phyloP scores from a whole-genome alignment of 306 rosid genomes.

The Comarum palustre region DNA sequence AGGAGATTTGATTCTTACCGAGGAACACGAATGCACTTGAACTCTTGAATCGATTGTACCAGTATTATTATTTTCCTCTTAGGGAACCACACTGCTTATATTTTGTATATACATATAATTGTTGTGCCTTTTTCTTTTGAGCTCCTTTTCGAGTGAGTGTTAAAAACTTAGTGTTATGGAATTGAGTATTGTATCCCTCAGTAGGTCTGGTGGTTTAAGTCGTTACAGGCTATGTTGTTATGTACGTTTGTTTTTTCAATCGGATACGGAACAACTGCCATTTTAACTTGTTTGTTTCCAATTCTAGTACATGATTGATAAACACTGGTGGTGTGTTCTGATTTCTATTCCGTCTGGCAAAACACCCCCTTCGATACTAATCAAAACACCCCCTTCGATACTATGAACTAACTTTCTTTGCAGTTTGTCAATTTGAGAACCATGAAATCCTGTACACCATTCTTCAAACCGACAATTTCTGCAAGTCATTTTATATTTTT shows the following conservation, averaged over 20 bases:
- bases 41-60: slow-evolving; percentile 46
- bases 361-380: background rate
- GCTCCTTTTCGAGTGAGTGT: slow-evolving; percentile 28
- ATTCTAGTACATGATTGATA: background rate
- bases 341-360: background rate
- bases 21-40: slow-evolving; percentile 26
- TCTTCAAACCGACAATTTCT: background rate
- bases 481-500: background rate
- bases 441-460: background rate
- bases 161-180: slow-evolving; percentile 36
- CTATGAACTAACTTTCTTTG: background rate
- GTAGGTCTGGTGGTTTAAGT: slow-evolving; percentile 11
- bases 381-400: background rate
- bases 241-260: background rate
- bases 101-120: slow-evolving; percentile 61
- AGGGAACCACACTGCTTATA: slow-evolving; percentile 43
- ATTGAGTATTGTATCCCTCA: slow-evolving; percentile 19
- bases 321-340: background rate
- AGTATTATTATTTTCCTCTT: slow-evolving; percentile 36
- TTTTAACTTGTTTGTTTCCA: background rate
- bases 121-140: slow-evolving; percentile 43
- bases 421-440: background rate
- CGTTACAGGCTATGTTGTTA: background rate
- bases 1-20: slow-evolving; percentile 54
- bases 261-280: background rate